These are phyloP conservation scores for Rhododendron molle DNA, from an alignment of 148 eudicot species.

Conservation along the genomic window DNA sequence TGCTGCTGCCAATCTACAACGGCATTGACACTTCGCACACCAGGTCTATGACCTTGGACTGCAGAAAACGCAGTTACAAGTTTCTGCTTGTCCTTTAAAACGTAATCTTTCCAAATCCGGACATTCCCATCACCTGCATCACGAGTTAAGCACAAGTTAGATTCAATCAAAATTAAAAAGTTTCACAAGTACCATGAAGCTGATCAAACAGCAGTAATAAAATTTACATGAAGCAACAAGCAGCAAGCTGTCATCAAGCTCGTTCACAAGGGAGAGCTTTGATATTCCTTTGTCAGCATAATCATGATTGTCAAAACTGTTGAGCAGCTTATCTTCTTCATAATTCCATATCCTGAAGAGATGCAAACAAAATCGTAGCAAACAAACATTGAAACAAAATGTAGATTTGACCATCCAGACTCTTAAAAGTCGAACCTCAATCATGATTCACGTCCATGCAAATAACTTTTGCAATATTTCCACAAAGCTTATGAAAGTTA, in stretches of 20 bases:
- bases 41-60: constrained; percentile 70
- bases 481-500: neutral
- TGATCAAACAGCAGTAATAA: neutral
- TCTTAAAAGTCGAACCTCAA: neutral
- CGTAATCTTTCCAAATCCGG: constrained; percentile 91
- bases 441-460: neutral
- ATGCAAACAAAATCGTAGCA: neutral
- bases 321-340: constrained; percentile 76
- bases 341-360: constrained; percentile 83
- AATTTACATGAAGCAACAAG: constrained; percentile 83
- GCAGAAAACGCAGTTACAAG: constrained; percentile 92
- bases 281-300: constrained; percentile 83
- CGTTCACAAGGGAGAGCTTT: constrained; percentile 89
- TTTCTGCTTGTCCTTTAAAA: constrained; percentile 60
- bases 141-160: constrained; percentile 2
- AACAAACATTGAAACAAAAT: neutral
- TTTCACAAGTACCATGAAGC: neutral
- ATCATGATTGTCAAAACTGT: constrained; percentile 84
- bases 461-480: neutral
- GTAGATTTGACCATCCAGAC: neutral
- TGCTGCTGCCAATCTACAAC: constrained; percentile 99
- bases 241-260: constrained; percentile 90
- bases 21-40: constrained; percentile 52
- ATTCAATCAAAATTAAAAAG: neutral
- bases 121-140: constrained; percentile 82